A percentile compares a stretch with the other conserved stretches of the same genome.
phyloP scores from a whole-genome alignment of 495 filamentous ascomycete species.

The Platismatia glauca region DNA sequence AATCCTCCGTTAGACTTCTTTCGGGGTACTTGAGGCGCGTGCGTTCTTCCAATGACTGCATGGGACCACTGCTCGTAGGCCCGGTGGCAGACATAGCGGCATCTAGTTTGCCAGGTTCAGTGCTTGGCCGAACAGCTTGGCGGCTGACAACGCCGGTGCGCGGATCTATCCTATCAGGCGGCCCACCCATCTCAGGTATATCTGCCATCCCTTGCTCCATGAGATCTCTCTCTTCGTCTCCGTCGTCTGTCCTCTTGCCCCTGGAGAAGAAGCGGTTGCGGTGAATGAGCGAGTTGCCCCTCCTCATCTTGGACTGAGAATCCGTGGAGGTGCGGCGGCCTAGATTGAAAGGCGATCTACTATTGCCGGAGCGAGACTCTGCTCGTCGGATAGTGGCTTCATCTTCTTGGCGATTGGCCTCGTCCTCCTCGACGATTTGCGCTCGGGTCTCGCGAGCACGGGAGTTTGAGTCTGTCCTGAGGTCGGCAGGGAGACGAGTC shows the following conservation, averaged over 20 bases:
- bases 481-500: constrained; percentile 31
- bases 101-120: constrained; percentile 11
- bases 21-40: constrained; percentile 6
- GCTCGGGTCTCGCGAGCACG: constrained; percentile 33
- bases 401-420: constrained; percentile 21
- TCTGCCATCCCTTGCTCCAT: constrained; percentile 33
- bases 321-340: constrained; percentile 17
- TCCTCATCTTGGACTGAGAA: constrained; percentile 7
- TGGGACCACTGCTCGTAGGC: constrained; percentile 2
- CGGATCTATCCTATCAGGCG: constrained; percentile 24
- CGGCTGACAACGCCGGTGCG: constrained; percentile 29
- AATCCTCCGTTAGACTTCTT: constrained; percentile 19
- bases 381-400: constrained; percentile 17
- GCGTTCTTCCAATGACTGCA: constrained; percentile 8
- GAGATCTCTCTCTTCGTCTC: constrained; percentile 28
- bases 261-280: constrained; percentile 33
- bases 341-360: constrained; percentile 14
- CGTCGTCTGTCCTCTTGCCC: constrained; percentile 17
- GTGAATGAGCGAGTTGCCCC: constrained; percentile 21
- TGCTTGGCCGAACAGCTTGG: constrained; percentile 26
- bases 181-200: constrained; percentile 27
- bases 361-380: constrained; percentile 18
- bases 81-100: neutral
- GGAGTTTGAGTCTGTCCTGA: constrained; percentile 33
- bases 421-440: constrained; percentile 39